A percentile compares a stretch with the other conserved stretches of the same genome.
Evolutionary conservation across 176 grass and related monocot species (phyloP).

Genomic region (Calamus simplicifolius): DNA sequence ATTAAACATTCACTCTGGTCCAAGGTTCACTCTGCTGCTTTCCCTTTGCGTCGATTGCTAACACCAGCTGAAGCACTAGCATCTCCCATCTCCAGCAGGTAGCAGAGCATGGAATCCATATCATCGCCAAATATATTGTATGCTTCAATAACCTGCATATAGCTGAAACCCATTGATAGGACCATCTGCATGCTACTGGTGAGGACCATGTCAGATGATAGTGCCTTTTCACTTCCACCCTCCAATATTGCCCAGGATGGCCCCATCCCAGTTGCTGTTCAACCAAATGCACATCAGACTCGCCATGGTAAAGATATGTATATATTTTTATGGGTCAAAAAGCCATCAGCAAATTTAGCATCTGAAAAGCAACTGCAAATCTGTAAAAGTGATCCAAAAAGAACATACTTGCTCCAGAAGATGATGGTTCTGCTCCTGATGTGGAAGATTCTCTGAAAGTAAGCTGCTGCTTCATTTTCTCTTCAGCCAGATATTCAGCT

Average conservation of each 20-base stretch:
- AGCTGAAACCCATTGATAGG: constrained; percentile 91
- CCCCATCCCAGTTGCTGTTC: constrained; percentile 40
- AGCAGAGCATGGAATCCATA: constrained; percentile 94
- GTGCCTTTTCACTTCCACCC: constrained; percentile 18
- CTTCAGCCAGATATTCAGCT: constrained; percentile 64
- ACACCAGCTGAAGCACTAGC: constrained; percentile 31
- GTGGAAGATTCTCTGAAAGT: constrained; percentile 64
- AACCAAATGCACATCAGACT: constrained; percentile 12
- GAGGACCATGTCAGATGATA: constrained; percentile 53
- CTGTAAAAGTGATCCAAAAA: too few relatives aligned
- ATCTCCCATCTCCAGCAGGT: constrained; percentile 74
- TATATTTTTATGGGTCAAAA: too few relatives aligned
- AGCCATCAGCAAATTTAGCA: too few relatives aligned
- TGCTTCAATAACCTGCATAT: constrained; percentile 87
- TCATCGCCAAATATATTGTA: constrained; percentile 92
- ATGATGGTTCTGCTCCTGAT: constrained; percentile 88
- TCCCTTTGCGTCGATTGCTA: constrained; percentile 79
- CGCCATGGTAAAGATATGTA: too few relatives aligned
- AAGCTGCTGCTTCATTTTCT: constrained; percentile 45
- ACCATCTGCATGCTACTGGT: constrained; percentile 72
- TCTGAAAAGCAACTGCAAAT: too few relatives aligned
- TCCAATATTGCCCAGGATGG: constrained; percentile 34
- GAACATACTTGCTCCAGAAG: constrained; percentile 60
- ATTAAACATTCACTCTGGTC: too few relatives aligned
- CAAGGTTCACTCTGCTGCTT: constrained; percentile 61